phyloP scores from a whole-genome alignment of 768 basidiomycete genomes.

The Pleurotus eryngii region DNA sequence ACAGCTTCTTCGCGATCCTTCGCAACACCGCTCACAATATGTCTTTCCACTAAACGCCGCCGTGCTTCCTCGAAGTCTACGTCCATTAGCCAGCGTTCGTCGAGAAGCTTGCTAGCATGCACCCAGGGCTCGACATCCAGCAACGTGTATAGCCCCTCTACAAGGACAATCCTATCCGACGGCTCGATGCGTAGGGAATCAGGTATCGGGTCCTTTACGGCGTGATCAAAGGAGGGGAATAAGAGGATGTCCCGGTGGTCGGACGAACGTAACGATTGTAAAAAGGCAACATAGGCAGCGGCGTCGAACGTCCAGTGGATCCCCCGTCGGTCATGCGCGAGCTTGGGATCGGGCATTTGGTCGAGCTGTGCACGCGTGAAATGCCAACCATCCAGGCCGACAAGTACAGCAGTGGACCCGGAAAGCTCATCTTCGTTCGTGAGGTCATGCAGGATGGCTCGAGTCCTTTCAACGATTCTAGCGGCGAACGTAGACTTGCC shows the following conservation, averaged over 20 bases:
- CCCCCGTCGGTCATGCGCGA: slow-evolving; percentile 68
- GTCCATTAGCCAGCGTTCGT: slow-evolving; percentile 77
- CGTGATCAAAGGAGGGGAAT: slow-evolving; percentile 86
- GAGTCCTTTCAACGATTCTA: slow-evolving; percentile 51
- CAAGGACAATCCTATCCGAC: slow-evolving; percentile 68
- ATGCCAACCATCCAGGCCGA: slow-evolving; percentile 94
- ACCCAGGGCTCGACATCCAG: slow-evolving; percentile 74
- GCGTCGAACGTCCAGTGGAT: slow-evolving; percentile 92
- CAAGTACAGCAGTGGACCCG: slow-evolving; percentile 49
- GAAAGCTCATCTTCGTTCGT: neutral
- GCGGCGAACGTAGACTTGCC: slow-evolving; percentile 81
- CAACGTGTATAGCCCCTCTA: slow-evolving; percentile 90
- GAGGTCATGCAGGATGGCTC: slow-evolving; percentile 32
- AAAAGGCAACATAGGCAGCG: slow-evolving; percentile 64
- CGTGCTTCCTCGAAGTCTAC: slow-evolving; percentile 54
- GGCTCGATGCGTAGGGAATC: slow-evolving; percentile 56
- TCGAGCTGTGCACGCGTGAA: slow-evolving; percentile 77
- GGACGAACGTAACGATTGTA: slow-evolving; percentile 46
- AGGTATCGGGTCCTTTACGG: slow-evolving; percentile 78
- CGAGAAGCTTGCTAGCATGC: slow-evolving; percentile 57
- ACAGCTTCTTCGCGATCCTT: slow-evolving; percentile 59
- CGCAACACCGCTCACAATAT: slow-evolving; percentile 76
- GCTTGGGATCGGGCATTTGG: slow-evolving; percentile 66
- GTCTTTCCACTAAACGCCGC: slow-evolving; percentile 62
- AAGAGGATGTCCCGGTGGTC: slow-evolving; percentile 30